Percentiles rank a stretch among this genome's conserved stretches.
phyloP scores from a whole-genome alignment of 176 grass and related monocot genomes.

The Oryza longistaminata region DNA sequence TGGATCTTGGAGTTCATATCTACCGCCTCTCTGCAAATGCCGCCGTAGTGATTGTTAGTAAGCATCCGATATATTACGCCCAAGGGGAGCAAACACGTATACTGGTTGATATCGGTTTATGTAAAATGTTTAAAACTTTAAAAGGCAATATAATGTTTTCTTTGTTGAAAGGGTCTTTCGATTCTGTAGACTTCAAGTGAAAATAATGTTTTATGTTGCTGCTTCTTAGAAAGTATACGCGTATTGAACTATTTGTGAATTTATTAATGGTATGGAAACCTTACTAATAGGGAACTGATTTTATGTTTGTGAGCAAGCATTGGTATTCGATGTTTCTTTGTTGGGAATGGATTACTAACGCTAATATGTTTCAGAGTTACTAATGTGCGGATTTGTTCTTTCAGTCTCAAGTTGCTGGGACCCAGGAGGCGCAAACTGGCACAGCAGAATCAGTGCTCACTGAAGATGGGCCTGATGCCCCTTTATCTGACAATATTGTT shows the following conservation, averaged over 20 bases:
- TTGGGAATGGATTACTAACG: neutral
- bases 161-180: neutral
- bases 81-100: neutral
- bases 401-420: conserved; percentile 35
- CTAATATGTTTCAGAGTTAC: neutral
- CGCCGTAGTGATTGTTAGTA: neutral
- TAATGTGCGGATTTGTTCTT: conserved; percentile 32
- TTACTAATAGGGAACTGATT: neutral
- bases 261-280: neutral
- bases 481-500: conserved; percentile 57
- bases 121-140: neutral
- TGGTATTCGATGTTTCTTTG: neutral
- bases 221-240: neutral
- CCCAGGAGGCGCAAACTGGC: conserved; percentile 38
- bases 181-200: neutral
- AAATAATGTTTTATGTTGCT: neutral
- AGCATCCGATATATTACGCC: neutral
- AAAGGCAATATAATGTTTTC: neutral
- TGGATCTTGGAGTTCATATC: neutral
- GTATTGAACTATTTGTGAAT: neutral
- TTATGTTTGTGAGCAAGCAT: neutral
- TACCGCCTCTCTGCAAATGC: neutral
- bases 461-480: conserved; percentile 41
- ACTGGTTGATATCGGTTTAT: neutral
- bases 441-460: conserved; percentile 41